phyloP scores from a whole-genome alignment of 345 rosid genomes.

The Diplotaxis tenuifolia region DNA sequence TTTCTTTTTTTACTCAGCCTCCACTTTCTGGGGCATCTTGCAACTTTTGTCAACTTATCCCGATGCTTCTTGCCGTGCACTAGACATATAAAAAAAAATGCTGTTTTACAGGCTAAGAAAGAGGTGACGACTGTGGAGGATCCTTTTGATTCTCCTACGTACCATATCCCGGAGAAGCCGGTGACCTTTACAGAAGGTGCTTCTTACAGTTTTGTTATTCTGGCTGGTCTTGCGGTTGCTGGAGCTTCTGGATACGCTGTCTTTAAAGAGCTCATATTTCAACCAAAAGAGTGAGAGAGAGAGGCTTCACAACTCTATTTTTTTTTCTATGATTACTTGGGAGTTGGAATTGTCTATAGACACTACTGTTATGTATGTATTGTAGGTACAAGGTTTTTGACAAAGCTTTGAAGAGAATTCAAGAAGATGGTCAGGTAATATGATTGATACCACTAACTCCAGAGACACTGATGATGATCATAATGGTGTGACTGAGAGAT shows the following conservation, averaged over 20 bases:
- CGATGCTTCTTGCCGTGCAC: not conserved
- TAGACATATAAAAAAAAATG: not conserved
- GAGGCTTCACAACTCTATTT: too few species aligned
- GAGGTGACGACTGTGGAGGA: slow-evolving; percentile 77
- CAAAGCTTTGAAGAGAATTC: slow-evolving; percentile 84
- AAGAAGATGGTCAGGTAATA: slow-evolving; percentile 83
- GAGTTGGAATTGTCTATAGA: too few species aligned
- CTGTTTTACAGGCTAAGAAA: not conserved
- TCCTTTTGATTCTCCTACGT: slow-evolving; percentile 95
- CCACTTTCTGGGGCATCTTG: too few species aligned
- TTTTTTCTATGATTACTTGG: not conserved
- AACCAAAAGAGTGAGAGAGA: slow-evolving; percentile 90
- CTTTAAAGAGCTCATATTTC: slow-evolving; percentile 85
- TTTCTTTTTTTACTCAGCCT: too few species aligned
- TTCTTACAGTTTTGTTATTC: slow-evolving; percentile 80
- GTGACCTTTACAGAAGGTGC: slow-evolving; percentile 94
- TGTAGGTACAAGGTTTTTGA: slow-evolving; percentile 82
- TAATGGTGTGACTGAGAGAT: not conserved
- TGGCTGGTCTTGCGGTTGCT: slow-evolving; percentile 90
- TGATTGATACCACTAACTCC: not conserved
- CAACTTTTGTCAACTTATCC: slow-evolving; percentile 5
- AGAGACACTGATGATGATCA: not conserved
- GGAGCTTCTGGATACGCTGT: slow-evolving; percentile 89
- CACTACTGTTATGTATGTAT: slow-evolving; percentile 12
- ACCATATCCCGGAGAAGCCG: slow-evolving; percentile 90